Percentiles rank a stretch among this genome's conserved stretches.
phyloP scores from a whole-genome alignment of 306 rosid species.

The Heteromeles arbutifolia region DNA sequence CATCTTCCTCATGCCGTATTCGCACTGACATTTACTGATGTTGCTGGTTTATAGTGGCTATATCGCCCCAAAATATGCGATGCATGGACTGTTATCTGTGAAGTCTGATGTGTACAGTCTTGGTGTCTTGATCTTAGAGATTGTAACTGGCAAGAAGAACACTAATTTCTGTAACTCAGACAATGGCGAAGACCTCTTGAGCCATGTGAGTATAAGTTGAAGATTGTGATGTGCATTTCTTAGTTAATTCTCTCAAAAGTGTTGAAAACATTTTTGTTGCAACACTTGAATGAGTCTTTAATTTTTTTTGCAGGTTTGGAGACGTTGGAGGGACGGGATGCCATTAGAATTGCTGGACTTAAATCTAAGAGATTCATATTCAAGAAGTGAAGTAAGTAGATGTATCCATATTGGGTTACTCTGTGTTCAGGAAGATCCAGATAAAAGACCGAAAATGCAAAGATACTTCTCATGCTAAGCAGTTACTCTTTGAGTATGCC shows the following conservation, averaged over 20 bases:
- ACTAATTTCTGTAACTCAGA: constrained; percentile 13
- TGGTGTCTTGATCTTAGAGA: constrained; percentile 20
- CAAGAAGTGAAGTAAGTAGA: constrained; percentile 20
- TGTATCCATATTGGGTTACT: constrained; percentile 25
- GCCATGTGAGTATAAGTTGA: constrained; percentile 7
- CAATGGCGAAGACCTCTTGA: constrained; percentile 15
- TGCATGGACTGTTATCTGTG: constrained; percentile 15
- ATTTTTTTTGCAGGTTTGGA: constrained; percentile 28
- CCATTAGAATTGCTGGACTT: constrained; percentile 15
- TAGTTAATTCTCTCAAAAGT: neutral
- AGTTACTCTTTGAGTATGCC: neutral
- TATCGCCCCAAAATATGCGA: constrained; percentile 25
- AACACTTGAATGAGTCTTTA: neutral
- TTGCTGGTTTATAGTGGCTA: constrained; percentile 10
- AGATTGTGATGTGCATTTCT: neutral
- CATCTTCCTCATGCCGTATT: neutral
- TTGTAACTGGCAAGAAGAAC: constrained; percentile 17
- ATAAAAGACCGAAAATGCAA: constrained; percentile 23
- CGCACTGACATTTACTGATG: neutral
- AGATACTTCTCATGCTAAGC: constrained; percentile 12
- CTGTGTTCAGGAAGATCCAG: neutral
- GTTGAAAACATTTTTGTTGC: neutral
- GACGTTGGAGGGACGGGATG: constrained; percentile 19
- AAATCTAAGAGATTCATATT: constrained; percentile 4
- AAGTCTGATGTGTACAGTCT: constrained; percentile 22